Base-by-base conservation (phyloP, 192 early-diverging fungal genomes). In the Thamnidium elegans region DNA sequence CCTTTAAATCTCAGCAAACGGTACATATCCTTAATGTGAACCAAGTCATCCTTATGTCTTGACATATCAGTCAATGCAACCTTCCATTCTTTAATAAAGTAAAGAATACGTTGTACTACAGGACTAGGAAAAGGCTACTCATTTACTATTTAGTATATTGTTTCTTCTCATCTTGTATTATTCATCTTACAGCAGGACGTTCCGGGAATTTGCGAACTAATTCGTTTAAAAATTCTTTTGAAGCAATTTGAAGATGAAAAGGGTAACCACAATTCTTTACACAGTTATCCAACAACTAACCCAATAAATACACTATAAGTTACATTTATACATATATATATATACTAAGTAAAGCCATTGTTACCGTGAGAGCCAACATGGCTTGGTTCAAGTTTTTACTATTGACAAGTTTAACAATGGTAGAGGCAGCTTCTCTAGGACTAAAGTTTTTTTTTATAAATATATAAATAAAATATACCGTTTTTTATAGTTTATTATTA, bases 261-360 rank as follows among this genome's bases (percentile, higher is more conserved):
- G 98, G 88, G 72, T 97, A 94, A 0, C 96, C 96, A 72, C 98
- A 99, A 74, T 99, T 99, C 78, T 99, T 99, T 67, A 97, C 92
- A 65, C 94, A 92, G 66, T 94, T 90, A 73, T 99, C 98, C 21
- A 99, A 81, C 5, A 99, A 83, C 88, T 84, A 70, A 11, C 50
- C n/a, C 6, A 30, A 48, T 19, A 10, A 13, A 31, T 31, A n/a
- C n/a, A n/a, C n/a, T n/a, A 32, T 4, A 63, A 26, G 34, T 23
- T 45, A 44, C 50, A 36, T 2, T 56, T n/a, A n/a, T n/a, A n/a
- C n/a, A 31, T 20, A 50, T 39, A 15, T 36, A 19, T 30, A 10
- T 31, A 59, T 61, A 15, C 1, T 2, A 13, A 30, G 23, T 15
- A 5, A n/a, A 50, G 11, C 0, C 15, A 50, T 39, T 39, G 64